Evolutionary conservation across 1,284 basidiomycete species (phyloP), one percentile per base, ranked within the genome.

Genomic region (Abortiporus biennis): DNA sequence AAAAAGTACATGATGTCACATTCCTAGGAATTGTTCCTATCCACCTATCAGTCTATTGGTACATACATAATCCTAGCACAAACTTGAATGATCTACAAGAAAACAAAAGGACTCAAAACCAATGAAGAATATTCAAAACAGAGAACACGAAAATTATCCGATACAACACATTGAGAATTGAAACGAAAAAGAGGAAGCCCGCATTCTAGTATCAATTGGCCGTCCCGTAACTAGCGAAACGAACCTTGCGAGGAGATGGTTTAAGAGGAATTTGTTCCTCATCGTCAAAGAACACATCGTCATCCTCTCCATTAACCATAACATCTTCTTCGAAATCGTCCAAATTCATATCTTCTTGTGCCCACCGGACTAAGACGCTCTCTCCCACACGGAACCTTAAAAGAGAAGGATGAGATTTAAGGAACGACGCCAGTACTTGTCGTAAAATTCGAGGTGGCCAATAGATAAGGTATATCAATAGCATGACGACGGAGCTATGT

Each of bases 211-310:
- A n/a, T n/a, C n/a, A n/a, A n/a, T n/a, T n/a, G 8, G 27, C 47
- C 23, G 44, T 49, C 3, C 62, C 61, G 31, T 63, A 63, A 25
- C 48, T 44, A 21, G 39, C 16, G 44, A 46, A 24, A 25, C 27
- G 32, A 39, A 35, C 37, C 13, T 46, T 36, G 38, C 53, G 52
- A 20, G 57, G 63, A 32, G 57, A 60, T 12, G 63, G 61, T 48
- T 61, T 65, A 15, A 66, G 49, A 17, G 64, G 64, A 32, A 66
- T 62, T 21, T 55, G 51, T 45, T 65, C 62, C 23, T 57, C 58
- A 15, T 47, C 47, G 21, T 41, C 50, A 25, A 40, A n/a, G 24
- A 40, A 39, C 6, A 43, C 23, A 6, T 21, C 12, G 11, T 43
- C 42, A 4, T 21, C 17, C 15, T 42, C 40, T 4, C 46, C 50